Conservation (phyloP, 225 moss, liverwort and hornwort genomes). For the Straminergon stramineum region DNA sequence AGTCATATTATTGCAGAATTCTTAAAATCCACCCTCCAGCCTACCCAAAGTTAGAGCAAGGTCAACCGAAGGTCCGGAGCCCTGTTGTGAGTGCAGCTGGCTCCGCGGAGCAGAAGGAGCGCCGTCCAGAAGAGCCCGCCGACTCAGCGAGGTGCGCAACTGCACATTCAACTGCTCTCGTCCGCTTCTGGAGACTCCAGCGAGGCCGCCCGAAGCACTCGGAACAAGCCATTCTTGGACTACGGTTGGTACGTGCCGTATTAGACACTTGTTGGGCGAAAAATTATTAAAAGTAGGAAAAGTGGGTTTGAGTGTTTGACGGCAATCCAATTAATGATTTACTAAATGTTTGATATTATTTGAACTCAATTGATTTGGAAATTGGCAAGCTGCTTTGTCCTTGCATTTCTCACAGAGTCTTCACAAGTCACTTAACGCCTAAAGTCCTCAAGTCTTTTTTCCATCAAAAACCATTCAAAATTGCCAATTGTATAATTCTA, state of each 20-base stretch:
- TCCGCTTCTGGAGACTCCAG: not conserved
- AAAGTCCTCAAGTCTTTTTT: too few relatives aligned
- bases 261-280: not conserved
- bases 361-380: too few relatives aligned
- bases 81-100: not conserved
- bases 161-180: too few relatives aligned
- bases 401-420: too few relatives aligned
- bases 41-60: too few relatives aligned
- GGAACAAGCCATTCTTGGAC: not conserved
- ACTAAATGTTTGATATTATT: too few relatives aligned
- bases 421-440: too few relatives aligned
- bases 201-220: not conserved
- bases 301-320: not conserved
- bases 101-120: not conserved
- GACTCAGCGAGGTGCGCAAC: not conserved
- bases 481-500: too few relatives aligned
- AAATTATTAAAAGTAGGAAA: not conserved
- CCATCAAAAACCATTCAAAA: too few relatives aligned
- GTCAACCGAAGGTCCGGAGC: not conserved
- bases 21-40: not conserved
- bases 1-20: too few relatives aligned
- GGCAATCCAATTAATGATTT: not conserved
- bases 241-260: not conserved
- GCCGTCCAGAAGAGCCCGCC: not conserved
- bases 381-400: not conserved